Evolutionary conservation across 306 rosid species (phyloP), one percentile per base, ranked within the genome.

Genomic region (Vigna hirtella): DNA sequence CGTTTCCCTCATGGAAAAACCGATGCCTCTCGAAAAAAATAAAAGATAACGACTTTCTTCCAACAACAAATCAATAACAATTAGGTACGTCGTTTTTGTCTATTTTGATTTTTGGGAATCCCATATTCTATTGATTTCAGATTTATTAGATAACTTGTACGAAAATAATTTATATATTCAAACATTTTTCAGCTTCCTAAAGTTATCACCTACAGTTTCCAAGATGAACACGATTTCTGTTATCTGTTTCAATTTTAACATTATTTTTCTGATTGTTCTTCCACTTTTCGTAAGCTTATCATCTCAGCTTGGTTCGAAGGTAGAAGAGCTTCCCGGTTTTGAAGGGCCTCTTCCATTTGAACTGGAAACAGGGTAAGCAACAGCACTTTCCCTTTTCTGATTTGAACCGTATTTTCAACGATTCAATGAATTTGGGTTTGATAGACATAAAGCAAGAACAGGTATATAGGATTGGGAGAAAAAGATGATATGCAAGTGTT

Each of bases 391-490:
- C 2, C 32, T 24, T 11, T 22, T 22, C 28, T 57, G 9, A 15
- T 57, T 22, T 57, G n/a, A 24, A n/a, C 1, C 0, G 0, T 59
- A 1, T 26, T 30, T 30, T 59, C 47, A 42, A 42, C 3, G 22
- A 61, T 26, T 59, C 47, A 42, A 42, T 42, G 22, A 61, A 61
- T 7, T 15, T 61, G 15, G 7, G 30, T 30, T 30, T 30, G 6
- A 4, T 61, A 2, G 34, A 7, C 5, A 14, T 61, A 2, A 28
- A 5, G 5, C 66, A 14, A 59, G 3, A 7, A 6, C 76, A 90
- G 92, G 73, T 90, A 88, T 4, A 82, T 88, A 45, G 95, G 90
- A 2, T 87, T 86, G 0, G 89, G 88, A 43, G 91, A 88, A 28
- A 75, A 62, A 55, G 87, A 84, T 68, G 86, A 87, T 2, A 36